Evolutionary conservation across 1,139 yeast genomes (phyloP), one percentile per base, ranked within the genome.

Genomic region (Starmera stellimalicola): DNA sequence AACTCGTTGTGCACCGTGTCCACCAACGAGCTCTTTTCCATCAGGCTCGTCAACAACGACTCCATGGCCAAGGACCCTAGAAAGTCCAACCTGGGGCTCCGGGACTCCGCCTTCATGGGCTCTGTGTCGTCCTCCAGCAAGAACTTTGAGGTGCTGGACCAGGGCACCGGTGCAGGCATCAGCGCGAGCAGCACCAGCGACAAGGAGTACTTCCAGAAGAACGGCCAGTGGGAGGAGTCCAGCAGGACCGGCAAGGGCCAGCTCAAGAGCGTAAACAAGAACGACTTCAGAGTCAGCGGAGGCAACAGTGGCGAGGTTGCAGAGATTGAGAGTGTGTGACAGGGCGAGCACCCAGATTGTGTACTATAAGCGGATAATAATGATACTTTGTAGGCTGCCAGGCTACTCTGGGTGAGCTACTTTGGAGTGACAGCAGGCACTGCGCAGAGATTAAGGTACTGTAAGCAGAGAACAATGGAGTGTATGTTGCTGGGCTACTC

Each of bases 1-100:
- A 73, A 71, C 23, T 82, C 95, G 1, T 51, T 82, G 42, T 88
- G 91, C 24, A 85, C 95, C 0, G 91, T 87, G 18, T 78, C 91
- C 32, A 83, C 95, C 0, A 87, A 79, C 37, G 93, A 85, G 54
- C 65, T 87, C 31, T 70, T 85, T 50, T 80, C 87, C 8, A 85
- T 91, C 26, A 70, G 88, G 48, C 62, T 84, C 33, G 88, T 84
- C 17, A 81, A 77, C 16, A 80, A 76, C 44, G 61, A 62, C 31
- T 57, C 58, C 28, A 49, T 62, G 22, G 55, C 56, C 29, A 62
- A 63, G 40, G 64, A 60, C 37, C 64, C 64, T 19, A 52, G 58
- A 36, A 60, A 59, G 40, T 59, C 65, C 2, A 54, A 55, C 19
- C 47, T 66, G 16, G 58, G 62, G 6, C 42, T 55, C 33, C 56